Evolutionary conservation across 1,284 basidiomycete genomes (phyloP), one percentile per base, ranked within the genome.

Genomic region (Phellopilus nigrolimitatus): DNA sequence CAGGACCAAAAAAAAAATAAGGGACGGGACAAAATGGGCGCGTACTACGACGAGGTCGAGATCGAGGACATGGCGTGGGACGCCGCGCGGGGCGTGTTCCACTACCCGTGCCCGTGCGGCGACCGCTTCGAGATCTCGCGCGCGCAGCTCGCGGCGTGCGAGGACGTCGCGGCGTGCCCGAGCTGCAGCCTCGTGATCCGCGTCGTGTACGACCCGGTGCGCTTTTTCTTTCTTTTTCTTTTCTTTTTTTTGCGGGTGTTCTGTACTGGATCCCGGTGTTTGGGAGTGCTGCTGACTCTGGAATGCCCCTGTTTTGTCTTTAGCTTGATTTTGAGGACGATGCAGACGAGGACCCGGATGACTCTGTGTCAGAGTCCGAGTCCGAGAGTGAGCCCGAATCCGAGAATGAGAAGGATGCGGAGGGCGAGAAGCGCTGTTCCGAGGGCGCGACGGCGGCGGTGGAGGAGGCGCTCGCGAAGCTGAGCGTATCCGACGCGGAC

Each of bases 101-200:
- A 98, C 71, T 97, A 95, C 67, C 97, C 97, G 1, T 99, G 95
- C 65, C 95, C 95, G 1, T 99, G 97, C 65, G 95, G 95, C 21
- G 97, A 99, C 71, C 84, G 94, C 34, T 99, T 99, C 71, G 97
- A 99, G 68, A 98, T 99, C 61, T 87, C 91, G 15, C 81, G 86
- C 58, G 72, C 73, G 61, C 95, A 98, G 69, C 82, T 99, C 8
- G 79, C 82, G 49, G 78, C 93, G 56, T 97, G 85, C 42, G 95
- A 98, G 62, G 97, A 99, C 63, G 84, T 97, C 40, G 95, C 95
- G n/a, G 93, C 83, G 49, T 99, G 95, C 71, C 97, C 95, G 0
- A 95, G 92, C 65, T 99, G 95, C 64, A 95, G 91, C 60, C 73
- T 98, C 24, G 80, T 98, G 44, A 93, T 99, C 50, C 75, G 95